phyloP scores from a whole-genome alignment of 1,284 basidiomycete species.

The Trametes sp. region DNA sequence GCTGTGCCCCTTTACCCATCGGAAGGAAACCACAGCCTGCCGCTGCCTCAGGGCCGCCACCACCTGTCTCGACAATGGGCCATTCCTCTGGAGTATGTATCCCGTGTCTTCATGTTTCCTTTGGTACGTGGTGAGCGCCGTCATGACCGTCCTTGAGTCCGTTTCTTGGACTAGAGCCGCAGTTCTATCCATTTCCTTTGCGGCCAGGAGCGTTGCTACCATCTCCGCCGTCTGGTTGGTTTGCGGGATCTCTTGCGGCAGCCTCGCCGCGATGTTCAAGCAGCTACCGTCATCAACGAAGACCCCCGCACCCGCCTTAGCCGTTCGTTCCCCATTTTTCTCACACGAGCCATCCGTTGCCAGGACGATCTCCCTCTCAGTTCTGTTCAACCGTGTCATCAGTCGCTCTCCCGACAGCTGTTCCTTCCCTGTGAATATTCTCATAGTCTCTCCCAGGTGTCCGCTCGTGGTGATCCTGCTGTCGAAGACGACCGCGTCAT shows the following conservation, averaged over 20 bases:
- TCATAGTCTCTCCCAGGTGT: not conserved
- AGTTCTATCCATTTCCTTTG: rapidly evolving
- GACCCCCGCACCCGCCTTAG: constrained; percentile 22
- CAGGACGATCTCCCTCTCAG: constrained; percentile 29
- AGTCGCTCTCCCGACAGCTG: not conserved
- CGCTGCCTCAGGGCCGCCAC: constrained; percentile 21
- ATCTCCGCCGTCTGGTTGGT: constrained; percentile 29
- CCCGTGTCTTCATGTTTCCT: constrained; percentile 21
- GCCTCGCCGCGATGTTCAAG: constrained; percentile 5
- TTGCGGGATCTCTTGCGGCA: constrained; percentile 2
- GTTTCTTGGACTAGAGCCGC: constrained; percentile 1
- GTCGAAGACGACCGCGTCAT: not conserved
- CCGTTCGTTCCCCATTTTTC: constrained; percentile 27
- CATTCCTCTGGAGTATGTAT: constrained; percentile 4
- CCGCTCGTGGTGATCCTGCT: not conserved
- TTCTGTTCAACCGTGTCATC: not conserved
- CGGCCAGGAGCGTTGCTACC: constrained; percentile 5
- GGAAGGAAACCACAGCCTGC: constrained; percentile 29
- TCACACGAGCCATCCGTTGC: constrained; percentile 41
- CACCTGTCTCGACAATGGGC: not conserved
- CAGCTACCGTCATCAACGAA: constrained; percentile 2
- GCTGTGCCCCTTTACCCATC: constrained; percentile 42
- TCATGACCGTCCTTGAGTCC: constrained; percentile 17
- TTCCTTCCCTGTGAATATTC: not conserved
- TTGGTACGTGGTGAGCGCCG: not conserved